Evolutionary conservation across 2,329 filamentous ascomycete species (phyloP).

Genomic region (Nothophoma quercina): DNA sequence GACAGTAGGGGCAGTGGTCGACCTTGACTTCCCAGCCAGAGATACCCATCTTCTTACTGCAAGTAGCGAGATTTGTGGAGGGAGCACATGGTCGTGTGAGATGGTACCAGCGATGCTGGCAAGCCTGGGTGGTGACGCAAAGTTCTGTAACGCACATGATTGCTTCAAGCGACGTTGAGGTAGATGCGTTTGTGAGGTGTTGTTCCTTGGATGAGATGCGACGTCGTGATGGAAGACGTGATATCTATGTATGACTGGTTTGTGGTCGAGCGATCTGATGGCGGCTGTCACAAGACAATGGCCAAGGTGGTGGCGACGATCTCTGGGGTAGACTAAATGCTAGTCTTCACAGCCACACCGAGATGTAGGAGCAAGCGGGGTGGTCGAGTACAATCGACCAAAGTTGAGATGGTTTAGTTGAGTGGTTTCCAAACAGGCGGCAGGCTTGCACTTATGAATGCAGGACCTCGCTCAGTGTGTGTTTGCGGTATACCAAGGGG

Average conservation of each 20-base stretch:
- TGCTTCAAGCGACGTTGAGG: conserved; percentile 34
- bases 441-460: conserved; percentile 31
- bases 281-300: conserved; percentile 28
- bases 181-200: conserved; percentile 28
- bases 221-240: conserved; percentile 34
- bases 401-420: conserved; percentile 16
- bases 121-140: conserved; percentile 56
- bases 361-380: conserved; percentile 17
- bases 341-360: conserved; percentile 29
- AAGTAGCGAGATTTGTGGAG: conserved; percentile 56
- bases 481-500: conserved; percentile 35
- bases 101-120: conserved; percentile 60
- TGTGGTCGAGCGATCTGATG: conserved; percentile 10
- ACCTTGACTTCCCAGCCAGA: conserved; percentile 60
- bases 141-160: conserved; percentile 60
- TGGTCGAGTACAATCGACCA: conserved; percentile 11
- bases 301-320: conserved; percentile 27
- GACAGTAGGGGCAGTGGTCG: conserved; percentile 58
- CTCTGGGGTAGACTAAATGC: conserved; percentile 27
- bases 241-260: conserved; percentile 10
- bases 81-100: conserved; percentile 54
- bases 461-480: conserved; percentile 11
- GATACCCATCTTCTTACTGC: conserved; percentile 54
- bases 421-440: conserved; percentile 18
- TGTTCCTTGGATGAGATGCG: conserved; percentile 33